phyloP scores from a whole-genome alignment of 208 protist genomes.

The Naegleria gruberi region DNA sequence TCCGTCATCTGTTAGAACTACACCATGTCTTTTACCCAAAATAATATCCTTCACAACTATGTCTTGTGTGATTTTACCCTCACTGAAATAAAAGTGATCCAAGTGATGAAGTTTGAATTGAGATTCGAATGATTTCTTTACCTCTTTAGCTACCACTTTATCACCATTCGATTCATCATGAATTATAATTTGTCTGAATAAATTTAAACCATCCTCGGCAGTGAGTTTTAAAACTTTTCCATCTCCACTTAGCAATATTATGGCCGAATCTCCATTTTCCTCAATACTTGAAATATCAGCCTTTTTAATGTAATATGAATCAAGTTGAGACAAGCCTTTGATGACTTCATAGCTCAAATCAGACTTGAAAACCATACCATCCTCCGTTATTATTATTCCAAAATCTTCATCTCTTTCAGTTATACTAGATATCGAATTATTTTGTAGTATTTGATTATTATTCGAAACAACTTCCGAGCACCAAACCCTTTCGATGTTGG shows the following conservation, averaged over 20 bases:
- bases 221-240: neutral
- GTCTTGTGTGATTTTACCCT: neutral
- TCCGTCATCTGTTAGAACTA: neutral
- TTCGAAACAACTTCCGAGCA: neutral
- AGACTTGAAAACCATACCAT: neutral
- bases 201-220: no score
- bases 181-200: neutral
- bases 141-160: neutral
- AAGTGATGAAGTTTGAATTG: neutral
- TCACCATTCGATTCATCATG: neutral
- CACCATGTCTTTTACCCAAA: neutral
- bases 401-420: neutral
- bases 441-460: neutral
- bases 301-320: slow-evolving; percentile 4
- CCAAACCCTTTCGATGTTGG: neutral
- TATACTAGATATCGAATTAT: neutral
- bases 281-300: neutral
- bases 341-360: neutral
- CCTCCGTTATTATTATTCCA: neutral
- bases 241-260: neutral
- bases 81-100: neutral
- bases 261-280: neutral
- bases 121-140: neutral
- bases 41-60: neutral
- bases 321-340: neutral